Conservation (phyloP, 345 rosid species). For the Eucalyptus cloeziana region DNA sequence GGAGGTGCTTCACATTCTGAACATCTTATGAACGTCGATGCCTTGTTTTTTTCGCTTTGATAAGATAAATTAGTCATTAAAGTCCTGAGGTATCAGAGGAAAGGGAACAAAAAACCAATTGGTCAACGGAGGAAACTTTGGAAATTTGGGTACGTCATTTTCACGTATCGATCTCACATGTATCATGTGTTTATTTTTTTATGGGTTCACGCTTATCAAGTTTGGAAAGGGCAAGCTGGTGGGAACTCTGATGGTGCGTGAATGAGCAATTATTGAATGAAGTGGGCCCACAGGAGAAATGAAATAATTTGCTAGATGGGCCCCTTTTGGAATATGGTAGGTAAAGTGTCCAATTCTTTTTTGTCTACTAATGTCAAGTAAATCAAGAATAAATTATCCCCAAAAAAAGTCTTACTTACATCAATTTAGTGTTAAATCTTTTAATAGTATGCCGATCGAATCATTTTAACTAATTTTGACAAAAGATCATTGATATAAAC, state of each 20-base stretch:
- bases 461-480: neutral
- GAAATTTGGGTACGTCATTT: neutral
- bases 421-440: neutral
- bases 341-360: neutral
- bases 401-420: too few species aligned
- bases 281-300: neutral
- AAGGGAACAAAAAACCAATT: neutral
- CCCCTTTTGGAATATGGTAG: neutral
- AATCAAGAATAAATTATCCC: neutral
- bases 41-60: neutral
- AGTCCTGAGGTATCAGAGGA: neutral
- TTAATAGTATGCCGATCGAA: fast-evolving
- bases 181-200: neutral
- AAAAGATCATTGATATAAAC: neutral
- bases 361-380: neutral
- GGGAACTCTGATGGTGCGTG: neutral
- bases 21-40: neutral
- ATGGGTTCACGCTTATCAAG: neutral
- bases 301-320: neutral
- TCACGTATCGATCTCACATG: neutral
- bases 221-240: neutral
- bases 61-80: neutral
- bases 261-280: neutral
- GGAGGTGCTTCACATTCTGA: neutral
- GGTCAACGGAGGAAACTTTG: neutral